Evolutionary conservation across 805 yeast species (phyloP), one percentile per base, ranked within the genome.

Genomic region (Scheffersomyces coipomensis): DNA sequence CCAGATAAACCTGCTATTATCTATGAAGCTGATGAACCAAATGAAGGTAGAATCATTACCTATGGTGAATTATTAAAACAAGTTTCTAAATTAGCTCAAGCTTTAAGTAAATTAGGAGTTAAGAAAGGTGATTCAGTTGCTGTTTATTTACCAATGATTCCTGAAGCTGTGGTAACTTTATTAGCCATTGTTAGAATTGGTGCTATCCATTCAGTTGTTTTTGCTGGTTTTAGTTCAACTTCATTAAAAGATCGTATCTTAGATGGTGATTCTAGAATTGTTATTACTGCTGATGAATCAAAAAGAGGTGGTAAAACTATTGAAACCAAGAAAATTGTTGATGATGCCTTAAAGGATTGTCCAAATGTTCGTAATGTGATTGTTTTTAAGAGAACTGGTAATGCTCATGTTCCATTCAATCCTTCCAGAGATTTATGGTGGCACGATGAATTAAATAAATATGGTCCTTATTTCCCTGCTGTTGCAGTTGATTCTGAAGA

Each of bases 91-190:
- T 81, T 89, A 52, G 96, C 98, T 10, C 90, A 85, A 52, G 84
- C 88, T 31, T 76, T 93, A 60, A 71, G 76, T 47, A 75, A 82
- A 42, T 81, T 89, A 78, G 99, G 99, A 41, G 91, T 91, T 51
- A 71, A 75, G 52, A 87, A 88, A 66, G 99, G 99, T 58, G 99
- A 91, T 60, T 86, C 95, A 19, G 98, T 91, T 42, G 98, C 97
- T 35, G 86, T 91, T 43, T 91, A 91, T 67, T 71, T 91, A 61
- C 99, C 99, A 58, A 91, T 93, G 99, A 90, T 90, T 45, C 95
- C 98, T 35, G 96, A 90, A 69, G 97, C 97, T 16, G 73, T 93
- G 45, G 80, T 93, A 41, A 85, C 99, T n/a, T 79, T 91, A 78
- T 74, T 91, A 57, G 99, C 99, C 34, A 83, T 89, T 57, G 86